Base-by-base conservation (phyloP, 345 rosid species). In the Eucalyptus erythrocorys region DNA sequence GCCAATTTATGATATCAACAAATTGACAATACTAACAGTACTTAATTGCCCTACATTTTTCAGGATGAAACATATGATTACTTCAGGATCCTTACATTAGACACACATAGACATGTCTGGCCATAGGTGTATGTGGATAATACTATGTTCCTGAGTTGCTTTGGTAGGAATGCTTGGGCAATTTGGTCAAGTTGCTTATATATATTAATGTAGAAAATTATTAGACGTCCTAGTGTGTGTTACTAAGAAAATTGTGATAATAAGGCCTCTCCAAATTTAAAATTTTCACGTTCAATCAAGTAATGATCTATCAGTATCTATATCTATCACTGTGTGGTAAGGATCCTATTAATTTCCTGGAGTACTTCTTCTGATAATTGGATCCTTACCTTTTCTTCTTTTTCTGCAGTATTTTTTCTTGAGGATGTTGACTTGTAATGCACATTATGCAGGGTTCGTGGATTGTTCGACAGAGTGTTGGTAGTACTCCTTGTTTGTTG, bases 391-490 rank as follows among this genome's bases (percentile, higher is more conserved):
- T 49, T 49, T 49, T 86, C 87, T 86, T 13, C 26, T 87, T 21
- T 86, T 81, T 37, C 82, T 37, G 45, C 45, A 10, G 82, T 76
- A 40, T 37, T 76, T 55, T 55, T 17, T 48, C 50, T 49, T 89
- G 80, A 15, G 45, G 86, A 88, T 87, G 61, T 85, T 15, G 49
- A 55, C 85, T 86, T 84, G 61, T 51, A 61, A n/a, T n/a, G 6
- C 87, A 42, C 82, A 86, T 86, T 86, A 55, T 89, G 89, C 94
- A 97, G 99, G 99, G 99, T 26, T 98, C 99, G 47, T 98, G 99
- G 99, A 97, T 98, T 85, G 99, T 98, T 86, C 95, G 99, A 71
- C 99, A 98, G 92, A 98, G 99, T 88, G 99, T 95, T 87, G 99
- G 99, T 90, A 98, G 99, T 93, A 98, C 99, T 43, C 99, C 99